Conservation (phyloP, 139 green algal species). For the Gonium pectorale region DNA sequence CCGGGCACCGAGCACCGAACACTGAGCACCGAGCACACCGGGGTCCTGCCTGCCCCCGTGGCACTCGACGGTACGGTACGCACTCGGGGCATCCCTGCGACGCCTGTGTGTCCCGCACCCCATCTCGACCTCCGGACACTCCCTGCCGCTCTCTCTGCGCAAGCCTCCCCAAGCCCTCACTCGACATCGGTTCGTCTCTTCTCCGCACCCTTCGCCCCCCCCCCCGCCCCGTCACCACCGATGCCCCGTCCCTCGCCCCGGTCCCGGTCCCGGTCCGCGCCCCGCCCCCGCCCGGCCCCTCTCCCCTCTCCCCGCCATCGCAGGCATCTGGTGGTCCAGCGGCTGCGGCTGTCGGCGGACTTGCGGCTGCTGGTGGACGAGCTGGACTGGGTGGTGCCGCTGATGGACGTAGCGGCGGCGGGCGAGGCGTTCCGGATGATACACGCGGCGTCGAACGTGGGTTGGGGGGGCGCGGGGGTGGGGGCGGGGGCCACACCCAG, state of each 20-base stretch:
- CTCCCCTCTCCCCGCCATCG: background rate
- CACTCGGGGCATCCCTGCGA: no score
- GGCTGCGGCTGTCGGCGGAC: background rate
- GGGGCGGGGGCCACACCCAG: background rate
- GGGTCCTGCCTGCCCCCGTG: no score
- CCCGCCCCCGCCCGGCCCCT: background rate
- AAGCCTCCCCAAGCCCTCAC: no score
- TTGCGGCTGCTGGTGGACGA: constrained; percentile 22
- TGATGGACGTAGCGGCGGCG: constrained; percentile 20
- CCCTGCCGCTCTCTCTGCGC: no score
- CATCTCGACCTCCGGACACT: no score
- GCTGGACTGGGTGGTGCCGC: constrained; percentile 31
- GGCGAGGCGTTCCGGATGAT: constrained; percentile 34
- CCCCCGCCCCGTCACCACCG: background rate
- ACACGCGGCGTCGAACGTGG: background rate
- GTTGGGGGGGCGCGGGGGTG: background rate
- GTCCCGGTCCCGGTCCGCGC: background rate
- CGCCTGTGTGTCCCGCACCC: no score
- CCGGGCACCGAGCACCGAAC: no score
- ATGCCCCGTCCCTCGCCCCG: no score
- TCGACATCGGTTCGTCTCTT: no score
- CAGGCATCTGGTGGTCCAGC: background rate
- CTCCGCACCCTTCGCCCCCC: background rate
- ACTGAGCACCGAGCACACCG: no score
- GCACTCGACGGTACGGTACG: no score